A percentile compares a stretch with the other conserved stretches of the same genome.
Evolutionary conservation across 2,329 filamentous ascomycete species (phyloP).

Genomic region (Arthrobotrys entomopaga): DNA sequence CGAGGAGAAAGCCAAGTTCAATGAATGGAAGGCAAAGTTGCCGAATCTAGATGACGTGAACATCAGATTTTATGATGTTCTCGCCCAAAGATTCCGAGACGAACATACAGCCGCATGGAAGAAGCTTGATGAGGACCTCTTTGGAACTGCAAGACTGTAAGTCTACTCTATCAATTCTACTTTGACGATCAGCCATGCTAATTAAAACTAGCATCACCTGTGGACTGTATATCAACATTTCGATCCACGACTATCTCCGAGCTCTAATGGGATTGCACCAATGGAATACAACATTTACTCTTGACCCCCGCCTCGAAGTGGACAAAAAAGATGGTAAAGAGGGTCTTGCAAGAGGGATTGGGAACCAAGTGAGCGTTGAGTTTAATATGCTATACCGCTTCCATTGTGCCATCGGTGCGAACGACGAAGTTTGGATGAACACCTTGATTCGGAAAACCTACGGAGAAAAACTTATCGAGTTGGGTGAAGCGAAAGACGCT

Average conservation of each 20-base stretch:
- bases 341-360: slow-evolving; percentile 68
- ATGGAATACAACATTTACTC: slow-evolving; percentile 66
- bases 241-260: slow-evolving; percentile 70
- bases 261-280: slow-evolving; percentile 72
- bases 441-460: slow-evolving; percentile 66
- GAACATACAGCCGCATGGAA: slow-evolving; percentile 57
- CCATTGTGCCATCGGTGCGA: slow-evolving; percentile 71
- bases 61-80: slow-evolving; percentile 35
- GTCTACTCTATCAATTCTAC: slow-evolving; percentile 61
- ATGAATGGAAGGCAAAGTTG: slow-evolving; percentile 13
- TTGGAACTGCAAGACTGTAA: slow-evolving; percentile 68
- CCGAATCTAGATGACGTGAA: slow-evolving; percentile 23
- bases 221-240: slow-evolving; percentile 70
- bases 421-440: slow-evolving; percentile 72
- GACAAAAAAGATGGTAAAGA: slow-evolving; percentile 64
- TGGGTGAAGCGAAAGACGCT: slow-evolving; percentile 61
- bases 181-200: slow-evolving; percentile 54
- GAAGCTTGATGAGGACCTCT: slow-evolving; percentile 67
- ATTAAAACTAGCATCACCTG: slow-evolving; percentile 63
- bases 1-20: slow-evolving; percentile 60
- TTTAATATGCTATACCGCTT: slow-evolving; percentile 76
- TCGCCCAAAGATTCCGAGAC: slow-evolving; percentile 30
- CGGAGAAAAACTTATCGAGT: slow-evolving; percentile 62
- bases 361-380: slow-evolving; percentile 75
- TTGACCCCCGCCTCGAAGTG: slow-evolving; percentile 73